Conservation (phyloP, 1,284 basidiomycete genomes). For the Melanopsichium pennsylvanicum region DNA sequence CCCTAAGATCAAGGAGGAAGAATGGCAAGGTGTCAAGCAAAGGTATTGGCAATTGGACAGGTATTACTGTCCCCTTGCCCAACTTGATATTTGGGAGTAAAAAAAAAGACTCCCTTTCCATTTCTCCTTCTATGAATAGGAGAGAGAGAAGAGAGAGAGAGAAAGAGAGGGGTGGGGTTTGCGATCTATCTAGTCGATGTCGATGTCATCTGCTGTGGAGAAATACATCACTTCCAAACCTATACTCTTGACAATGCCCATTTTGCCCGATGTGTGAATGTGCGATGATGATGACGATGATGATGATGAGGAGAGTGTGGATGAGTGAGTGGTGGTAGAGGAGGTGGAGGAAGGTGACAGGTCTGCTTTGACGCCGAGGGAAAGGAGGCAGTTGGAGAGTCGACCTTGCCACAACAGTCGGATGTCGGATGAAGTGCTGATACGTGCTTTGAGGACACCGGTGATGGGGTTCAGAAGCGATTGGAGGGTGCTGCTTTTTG, state of each 20-base stretch:
- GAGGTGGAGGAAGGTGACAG: slow-evolving; percentile 73
- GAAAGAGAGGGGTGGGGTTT: too few relatives aligned
- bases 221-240: slow-evolving; percentile 92
- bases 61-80: slow-evolving; percentile 46
- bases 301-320: not conserved
- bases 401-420: slow-evolving; percentile 93
- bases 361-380: slow-evolving; percentile 86
- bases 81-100: slow-evolving; percentile 20
- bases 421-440: slow-evolving; percentile 78
- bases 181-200: too few relatives aligned
- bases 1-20: slow-evolving; percentile 46
- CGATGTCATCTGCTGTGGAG: slow-evolving; percentile 11
- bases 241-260: slow-evolving; percentile 73
- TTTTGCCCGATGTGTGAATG: not conserved
- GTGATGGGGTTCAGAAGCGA: slow-evolving; percentile 69
- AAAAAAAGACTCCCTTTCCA: too few relatives aligned
- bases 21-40: slow-evolving; percentile 58
- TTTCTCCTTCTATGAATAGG: too few relatives aligned
- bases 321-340: not conserved
- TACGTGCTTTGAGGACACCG: slow-evolving; percentile 86
- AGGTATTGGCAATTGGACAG: slow-evolving; percentile 58
- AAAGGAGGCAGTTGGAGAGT: slow-evolving; percentile 86
- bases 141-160: too few relatives aligned
- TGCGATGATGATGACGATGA: too few relatives aligned
- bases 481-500: not conserved